phyloP scores from a whole-genome alignment of 352 stramenopile genomes.

The Plasmopara muralis region DNA sequence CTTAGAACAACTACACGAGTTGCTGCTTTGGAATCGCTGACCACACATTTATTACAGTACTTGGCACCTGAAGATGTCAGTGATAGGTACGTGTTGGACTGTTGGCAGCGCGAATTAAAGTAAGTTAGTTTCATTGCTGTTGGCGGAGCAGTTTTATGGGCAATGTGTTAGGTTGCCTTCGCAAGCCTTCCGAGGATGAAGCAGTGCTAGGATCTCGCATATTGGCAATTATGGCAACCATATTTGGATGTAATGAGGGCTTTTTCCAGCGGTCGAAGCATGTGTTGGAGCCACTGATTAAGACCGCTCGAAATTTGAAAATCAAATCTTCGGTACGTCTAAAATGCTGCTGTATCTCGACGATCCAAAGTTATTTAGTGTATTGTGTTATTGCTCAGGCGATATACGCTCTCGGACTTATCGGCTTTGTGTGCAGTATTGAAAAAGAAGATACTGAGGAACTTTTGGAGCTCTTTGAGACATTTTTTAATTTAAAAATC shows the following conservation, averaged over 20 bases:
- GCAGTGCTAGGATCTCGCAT: slow-evolving; percentile 58
- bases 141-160: slow-evolving; percentile 46
- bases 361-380: not conserved
- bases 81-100: slow-evolving; percentile 41
- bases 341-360: slow-evolving; percentile 1
- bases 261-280: slow-evolving; percentile 71
- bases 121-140: not conserved
- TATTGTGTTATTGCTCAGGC: slow-evolving; percentile 24
- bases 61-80: slow-evolving; percentile 55
- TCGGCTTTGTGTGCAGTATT: slow-evolving; percentile 71
- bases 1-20: slow-evolving; percentile 64
- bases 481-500: slow-evolving; percentile 66
- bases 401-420: slow-evolving; percentile 60
- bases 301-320: slow-evolving; percentile 46
- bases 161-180: slow-evolving; percentile 61
- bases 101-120: not conserved
- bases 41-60: slow-evolving; percentile 56
- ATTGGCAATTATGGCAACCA: slow-evolving; percentile 65
- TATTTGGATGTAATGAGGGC: slow-evolving; percentile 64
- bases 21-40: slow-evolving; percentile 62
- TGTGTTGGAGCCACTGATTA: slow-evolving; percentile 64
- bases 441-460: slow-evolving; percentile 73
- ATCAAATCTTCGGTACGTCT: slow-evolving; percentile 58
- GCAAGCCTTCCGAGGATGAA: slow-evolving; percentile 66
- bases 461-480: slow-evolving; percentile 55